Conservation (phyloP, 441 rosid genomes). For the Euphorbia celastroides region DNA sequence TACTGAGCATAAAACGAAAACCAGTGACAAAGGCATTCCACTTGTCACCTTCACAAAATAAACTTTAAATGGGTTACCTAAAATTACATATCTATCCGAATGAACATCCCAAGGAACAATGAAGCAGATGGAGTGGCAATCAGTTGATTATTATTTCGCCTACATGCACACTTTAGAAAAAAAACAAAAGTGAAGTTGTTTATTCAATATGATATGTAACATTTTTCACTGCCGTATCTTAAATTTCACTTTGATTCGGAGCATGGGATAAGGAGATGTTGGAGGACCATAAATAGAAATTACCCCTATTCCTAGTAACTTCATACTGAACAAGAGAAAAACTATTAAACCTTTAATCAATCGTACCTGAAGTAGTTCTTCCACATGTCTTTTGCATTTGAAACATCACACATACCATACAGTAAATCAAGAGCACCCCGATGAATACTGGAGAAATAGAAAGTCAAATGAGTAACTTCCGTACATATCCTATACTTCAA, state of each 20-base stretch:
- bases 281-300: not conserved
- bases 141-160: not conserved
- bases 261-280: not conserved
- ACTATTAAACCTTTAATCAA: constrained; percentile 1
- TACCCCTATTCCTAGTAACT: constrained; percentile 4
- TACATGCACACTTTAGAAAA: not conserved
- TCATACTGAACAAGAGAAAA: constrained; percentile 4
- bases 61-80: not conserved
- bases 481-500: constrained; percentile 3
- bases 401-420: constrained; percentile 98
- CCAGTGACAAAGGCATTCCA: constrained; percentile 20
- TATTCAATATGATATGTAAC: not conserved
- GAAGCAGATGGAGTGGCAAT: not conserved
- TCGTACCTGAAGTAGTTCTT: constrained; percentile 90
- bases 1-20: constrained; percentile 49
- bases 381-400: constrained; percentile 99
- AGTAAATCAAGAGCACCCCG: constrained; percentile 99
- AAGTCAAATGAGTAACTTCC: constrained; percentile 15
- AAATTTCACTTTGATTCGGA: not conserved
- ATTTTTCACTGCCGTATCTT: not conserved
- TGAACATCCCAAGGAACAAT: not conserved
- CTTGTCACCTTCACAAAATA: constrained; percentile 8
- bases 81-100: not conserved
- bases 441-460: constrained; percentile 64
- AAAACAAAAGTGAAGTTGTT: not conserved